phyloP scores from a whole-genome alignment of 441 rosid species.

The Cnidoscolus chayamansa region DNA sequence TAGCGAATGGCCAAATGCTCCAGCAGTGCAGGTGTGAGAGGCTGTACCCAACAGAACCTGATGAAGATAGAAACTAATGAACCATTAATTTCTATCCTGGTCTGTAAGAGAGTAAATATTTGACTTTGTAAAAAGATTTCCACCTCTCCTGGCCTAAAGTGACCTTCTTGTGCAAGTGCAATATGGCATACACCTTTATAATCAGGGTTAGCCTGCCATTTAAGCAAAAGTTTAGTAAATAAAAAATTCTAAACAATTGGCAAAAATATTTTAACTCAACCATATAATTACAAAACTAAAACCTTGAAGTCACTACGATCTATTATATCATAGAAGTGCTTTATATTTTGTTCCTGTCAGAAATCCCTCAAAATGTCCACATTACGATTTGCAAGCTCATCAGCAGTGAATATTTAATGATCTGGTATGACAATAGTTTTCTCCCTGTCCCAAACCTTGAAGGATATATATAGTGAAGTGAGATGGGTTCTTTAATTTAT shows the following conservation, averaged over 20 bases:
- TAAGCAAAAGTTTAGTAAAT: constrained; percentile 2
- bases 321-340: constrained; percentile 90
- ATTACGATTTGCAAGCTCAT: constrained; percentile 93
- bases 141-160: constrained; percentile 99
- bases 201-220: constrained; percentile 81
- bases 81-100: background rate
- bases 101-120: constrained; percentile 3
- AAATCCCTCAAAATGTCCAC: constrained; percentile 93
- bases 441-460: constrained; percentile 80
- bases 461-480: constrained; percentile 33
- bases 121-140: constrained; percentile 6
- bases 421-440: constrained; percentile 91
- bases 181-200: constrained; percentile 97
- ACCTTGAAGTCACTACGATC: constrained; percentile 87
- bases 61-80: constrained; percentile 8
- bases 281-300: constrained; percentile 10
- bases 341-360: constrained; percentile 80
- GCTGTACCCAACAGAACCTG: constrained; percentile 94
- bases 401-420: constrained; percentile 91
- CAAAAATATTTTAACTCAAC: constrained; percentile 1
- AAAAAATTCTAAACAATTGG: background rate
- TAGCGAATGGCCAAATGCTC: constrained; percentile 98
- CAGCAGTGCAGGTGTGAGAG: constrained; percentile 96
- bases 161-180: constrained; percentile 99
- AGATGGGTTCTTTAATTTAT: background rate